These are phyloP conservation scores for Ceratocystis huliohia DNA, from an alignment of 2,329 filamentous ascomycete species.

Conservation along the genomic window DNA sequence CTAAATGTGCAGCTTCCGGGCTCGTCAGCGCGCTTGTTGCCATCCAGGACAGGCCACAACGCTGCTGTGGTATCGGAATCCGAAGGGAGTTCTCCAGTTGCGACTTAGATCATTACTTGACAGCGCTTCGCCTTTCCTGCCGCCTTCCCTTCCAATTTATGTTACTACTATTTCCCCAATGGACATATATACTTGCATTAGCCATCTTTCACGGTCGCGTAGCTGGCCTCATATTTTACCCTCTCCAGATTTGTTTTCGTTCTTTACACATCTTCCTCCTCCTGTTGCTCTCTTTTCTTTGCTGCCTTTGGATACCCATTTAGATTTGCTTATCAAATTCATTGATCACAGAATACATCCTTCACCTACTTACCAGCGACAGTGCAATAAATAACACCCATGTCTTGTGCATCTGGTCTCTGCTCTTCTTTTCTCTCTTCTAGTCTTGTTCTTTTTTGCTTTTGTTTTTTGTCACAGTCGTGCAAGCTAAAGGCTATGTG, in stretches of 20 bases:
- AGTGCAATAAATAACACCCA: neutral
- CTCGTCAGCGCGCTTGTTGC: neutral
- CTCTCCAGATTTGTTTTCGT: neutral
- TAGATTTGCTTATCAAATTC: slow-evolving; percentile 7
- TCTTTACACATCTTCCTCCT: neutral
- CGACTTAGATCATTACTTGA: neutral
- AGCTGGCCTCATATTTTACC: neutral
- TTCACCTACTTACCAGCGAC: neutral
- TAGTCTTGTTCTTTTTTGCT: neutral
- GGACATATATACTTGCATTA: neutral
- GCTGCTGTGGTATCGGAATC: neutral
- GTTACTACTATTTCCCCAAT: neutral
- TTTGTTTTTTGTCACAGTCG: neutral
- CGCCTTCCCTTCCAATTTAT: neutral
- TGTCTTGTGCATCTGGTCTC: neutral
- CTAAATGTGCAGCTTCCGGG: neutral
- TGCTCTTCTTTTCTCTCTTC: neutral
- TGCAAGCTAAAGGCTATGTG: neutral
- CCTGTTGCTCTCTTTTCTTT: neutral
- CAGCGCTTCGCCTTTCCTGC: too few relatives aligned
- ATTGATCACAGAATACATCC: neutral
- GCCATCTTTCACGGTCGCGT: neutral
- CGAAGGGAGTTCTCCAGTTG: neutral
- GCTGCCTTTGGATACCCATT: slow-evolving; percentile 17
- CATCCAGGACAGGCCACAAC: neutral